Base-by-base conservation (phyloP, 1,139 yeast genomes). In the Protomyces macrosporus region DNA sequence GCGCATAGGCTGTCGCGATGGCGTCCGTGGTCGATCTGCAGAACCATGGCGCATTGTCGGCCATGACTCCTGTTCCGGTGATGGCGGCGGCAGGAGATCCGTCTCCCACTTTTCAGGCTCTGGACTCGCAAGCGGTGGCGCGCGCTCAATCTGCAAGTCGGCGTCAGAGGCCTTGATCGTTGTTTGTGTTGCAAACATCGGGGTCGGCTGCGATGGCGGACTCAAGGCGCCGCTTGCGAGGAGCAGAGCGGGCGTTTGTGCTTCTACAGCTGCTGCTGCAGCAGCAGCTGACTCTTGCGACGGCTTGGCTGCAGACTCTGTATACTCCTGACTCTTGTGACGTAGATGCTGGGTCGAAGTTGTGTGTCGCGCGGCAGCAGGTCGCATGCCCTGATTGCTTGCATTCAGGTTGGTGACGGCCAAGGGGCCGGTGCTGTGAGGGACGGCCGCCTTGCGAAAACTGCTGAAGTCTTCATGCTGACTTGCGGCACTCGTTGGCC, bases 401-500 rank as follows among this genome's bases (percentile, higher is more conserved):
- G 39, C 39, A 45, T 23, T 34, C 39, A 57, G 10, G 55, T 48
- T 34, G 61, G 23, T 30, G 40, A 57, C 6, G 37, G 30, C 33
- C 36, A 48, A 4, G 12, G 10, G 39, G 33, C 30, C 7, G 23
- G n/a, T 23, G 39, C 39, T 36, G 9, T 36, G 39, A 10, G 48
- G 30, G 16, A 16, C 9, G 12, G 30, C 32, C 32, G 48, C 6
- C 16, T 42, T 42, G 7, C 48, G 48, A 14, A 14, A 42, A 4
- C 48, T 30, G 16, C 10, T 23, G 48, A n/a, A 42, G 32, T 9
- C 16, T 5, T 42, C 61, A 37, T 57, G 48, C 39, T 57, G 51
- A 3, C 55, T 45, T n/a, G 55, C 42, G 32, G 61, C 61, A 53
- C 61, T 57, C n/a, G 61, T 12, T 5, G 61, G 61, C n/a, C 61